Evolutionary conservation across 2,329 filamentous ascomycete species (phyloP).

Genomic region (Aspergillus intermedius): DNA sequence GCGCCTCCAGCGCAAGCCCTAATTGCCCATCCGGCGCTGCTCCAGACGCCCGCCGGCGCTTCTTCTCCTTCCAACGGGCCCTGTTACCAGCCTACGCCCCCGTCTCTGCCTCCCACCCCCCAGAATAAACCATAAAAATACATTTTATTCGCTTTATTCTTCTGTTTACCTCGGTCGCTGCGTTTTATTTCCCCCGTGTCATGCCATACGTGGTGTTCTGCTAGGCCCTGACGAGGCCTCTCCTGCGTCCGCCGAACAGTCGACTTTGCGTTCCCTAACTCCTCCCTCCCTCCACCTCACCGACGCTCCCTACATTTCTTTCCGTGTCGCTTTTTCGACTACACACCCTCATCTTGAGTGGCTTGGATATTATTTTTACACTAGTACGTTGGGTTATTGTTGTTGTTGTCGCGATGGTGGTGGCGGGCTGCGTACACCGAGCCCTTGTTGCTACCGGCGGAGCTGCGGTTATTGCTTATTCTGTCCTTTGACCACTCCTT

Average conservation of each 20-base stretch:
- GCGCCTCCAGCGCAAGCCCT: conserved; percentile 28
- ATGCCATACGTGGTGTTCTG: neutral
- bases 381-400: neutral
- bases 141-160: neutral
- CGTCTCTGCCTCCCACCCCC: neutral
- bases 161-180: neutral
- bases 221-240: neutral
- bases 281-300: neutral
- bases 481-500: neutral
- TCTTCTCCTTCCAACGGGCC: conserved; percentile 4
- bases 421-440: neutral
- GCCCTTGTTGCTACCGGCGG: neutral
- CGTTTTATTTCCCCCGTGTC: neutral
- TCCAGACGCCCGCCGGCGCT: conserved; percentile 3
- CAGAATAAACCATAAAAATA: neutral
- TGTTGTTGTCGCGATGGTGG: neutral
- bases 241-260: neutral
- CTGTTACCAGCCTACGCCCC: neutral
- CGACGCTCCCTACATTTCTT: neutral
- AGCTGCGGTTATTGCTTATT: neutral
- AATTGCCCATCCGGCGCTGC: conserved; percentile 23
- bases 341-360: neutral
- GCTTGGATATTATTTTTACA: neutral
- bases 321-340: neutral
- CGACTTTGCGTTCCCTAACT: neutral